Base-by-base conservation (phyloP, 257 asterid genomes). In the Echium plantagineum region DNA sequence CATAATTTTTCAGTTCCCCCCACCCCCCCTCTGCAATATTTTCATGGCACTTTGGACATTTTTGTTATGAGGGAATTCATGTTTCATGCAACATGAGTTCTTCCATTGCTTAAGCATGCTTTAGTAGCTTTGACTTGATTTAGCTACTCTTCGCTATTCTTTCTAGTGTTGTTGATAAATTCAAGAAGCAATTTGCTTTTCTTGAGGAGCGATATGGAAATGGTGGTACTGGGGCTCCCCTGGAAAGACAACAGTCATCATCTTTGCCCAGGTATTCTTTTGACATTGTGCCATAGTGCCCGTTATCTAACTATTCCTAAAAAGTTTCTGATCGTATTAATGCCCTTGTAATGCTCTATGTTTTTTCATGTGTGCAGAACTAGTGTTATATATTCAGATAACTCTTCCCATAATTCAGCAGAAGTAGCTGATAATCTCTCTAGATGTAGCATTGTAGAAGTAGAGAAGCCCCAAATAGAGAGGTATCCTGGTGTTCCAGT, bases 191-290 rank as follows among this genome's bases (percentile, higher is more conserved):
- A 64, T 93, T 93, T 71, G 97, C 98, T 0, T 81, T 75, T 75
- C 97, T 82, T 61, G 98, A 93, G 75, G 98, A 93, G 76, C 94
- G 80, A 57, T 91, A 81, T 54, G 86, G 89, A 61, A 88, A 81
- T 42, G 94, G 78, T 9, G 75, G 94, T 28, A 81, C 75, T 26
- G 80, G 78, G 62, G 85, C 91, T 69, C 89, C 94, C 28, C 95
- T 85, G 13, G 98, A 93, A 80, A 86, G 98, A 68, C 94, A 93
- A 62, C 97, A 89, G 63, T 84, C 98, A 4, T 93, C 98, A 49
- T 93, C 98, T 69, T 77, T 93, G 60, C 98, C 98, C 18, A 82
- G 98, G 98, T 85, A 71, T 53, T 55, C n/a, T 55, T 55, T 21
- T 16, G 56, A 2, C 56, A n/a, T 17, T 18, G 56, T 52, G 9